A percentile compares a stretch with the other conserved stretches of the same genome.
These are phyloP conservation scores for Leptoxyphium fumago DNA, from an alignment of 2,329 filamentous ascomycete species.

Conservation along the genomic window DNA sequence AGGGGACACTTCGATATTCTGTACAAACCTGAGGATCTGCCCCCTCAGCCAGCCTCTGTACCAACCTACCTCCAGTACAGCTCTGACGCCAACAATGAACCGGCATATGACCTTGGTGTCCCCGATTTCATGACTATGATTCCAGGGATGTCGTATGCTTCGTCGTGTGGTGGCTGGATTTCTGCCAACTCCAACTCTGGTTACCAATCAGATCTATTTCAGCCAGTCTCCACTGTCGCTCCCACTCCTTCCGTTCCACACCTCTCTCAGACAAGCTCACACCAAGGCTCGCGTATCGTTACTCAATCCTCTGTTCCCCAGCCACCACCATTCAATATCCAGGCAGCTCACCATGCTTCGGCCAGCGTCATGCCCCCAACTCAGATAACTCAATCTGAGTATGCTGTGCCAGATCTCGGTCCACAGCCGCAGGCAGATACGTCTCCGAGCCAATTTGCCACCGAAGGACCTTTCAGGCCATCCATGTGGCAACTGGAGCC, in stretches of 20 bases:
- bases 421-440: slow-evolving; percentile 7
- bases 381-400: slow-evolving; percentile 12
- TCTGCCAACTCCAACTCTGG: slow-evolving; percentile 4
- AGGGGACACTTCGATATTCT: slow-evolving; percentile 88
- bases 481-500: slow-evolving; percentile 32
- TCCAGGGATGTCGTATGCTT: slow-evolving; percentile 30
- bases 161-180: slow-evolving; percentile 10
- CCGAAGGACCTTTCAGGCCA: slow-evolving; percentile 28
- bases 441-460: slow-evolving; percentile 14
- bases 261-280: slow-evolving; percentile 12
- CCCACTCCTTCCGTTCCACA: slow-evolving; percentile 7
- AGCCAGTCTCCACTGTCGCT: slow-evolving; percentile 8
- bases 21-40: slow-evolving; percentile 50
- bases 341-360: slow-evolving; percentile 14
- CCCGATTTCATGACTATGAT: slow-evolving; percentile 29
- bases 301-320: slow-evolving; percentile 16
- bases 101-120: slow-evolving; percentile 14
- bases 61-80: slow-evolving; percentile 21
- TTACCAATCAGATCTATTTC: slow-evolving; percentile 18
- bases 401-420: slow-evolving; percentile 2
- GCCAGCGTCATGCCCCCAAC: slow-evolving; percentile 6
- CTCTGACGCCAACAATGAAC: slow-evolving; percentile 12
- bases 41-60: slow-evolving; percentile 13
- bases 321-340: slow-evolving; percentile 13
- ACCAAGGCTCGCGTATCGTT: slow-evolving; percentile 7